Evolutionary conservation across 2,329 filamentous ascomycete genomes (phyloP).

Genomic region (Sclerotinia spermophila): DNA sequence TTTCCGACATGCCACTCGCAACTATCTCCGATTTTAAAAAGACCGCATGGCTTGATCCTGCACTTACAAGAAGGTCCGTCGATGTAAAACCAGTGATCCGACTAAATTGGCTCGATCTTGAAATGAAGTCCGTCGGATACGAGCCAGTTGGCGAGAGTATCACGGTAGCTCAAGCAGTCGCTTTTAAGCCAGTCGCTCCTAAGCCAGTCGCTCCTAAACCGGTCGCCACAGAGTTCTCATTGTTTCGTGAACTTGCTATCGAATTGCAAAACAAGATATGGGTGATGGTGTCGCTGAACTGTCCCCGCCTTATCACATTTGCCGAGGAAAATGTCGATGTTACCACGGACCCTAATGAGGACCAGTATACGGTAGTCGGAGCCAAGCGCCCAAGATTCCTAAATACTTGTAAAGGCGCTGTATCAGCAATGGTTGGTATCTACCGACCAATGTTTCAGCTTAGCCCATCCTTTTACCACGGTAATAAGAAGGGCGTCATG

Average conservation of each 20-base stretch:
- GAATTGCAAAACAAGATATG: constrained; percentile 1
- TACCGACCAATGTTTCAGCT: neutral
- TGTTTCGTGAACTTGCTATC: neutral
- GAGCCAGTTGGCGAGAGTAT: neutral
- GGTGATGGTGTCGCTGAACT: neutral
- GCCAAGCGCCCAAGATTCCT: neutral
- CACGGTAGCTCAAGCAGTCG: neutral
- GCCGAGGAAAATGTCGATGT: neutral
- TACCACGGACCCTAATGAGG: neutral
- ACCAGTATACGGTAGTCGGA: neutral
- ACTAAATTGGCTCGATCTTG: neutral
- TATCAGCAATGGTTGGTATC: neutral
- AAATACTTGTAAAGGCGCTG: neutral
- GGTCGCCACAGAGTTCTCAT: neutral
- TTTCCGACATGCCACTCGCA: neutral
- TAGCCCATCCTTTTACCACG: neutral
- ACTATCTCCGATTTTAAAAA: neutral
- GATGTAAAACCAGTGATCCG: neutral
- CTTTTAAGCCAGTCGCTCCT: neutral
- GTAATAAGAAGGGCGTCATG: neutral
- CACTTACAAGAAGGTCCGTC: neutral
- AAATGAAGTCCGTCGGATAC: neutral
- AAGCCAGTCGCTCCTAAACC: neutral
- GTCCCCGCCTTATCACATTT: neutral
- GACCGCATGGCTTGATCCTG: neutral